A percentile compares a stretch with the other conserved stretches of the same genome.
Conservation (phyloP, 2,329 filamentous ascomycete genomes). For the Aspergillus sp. region DNA sequence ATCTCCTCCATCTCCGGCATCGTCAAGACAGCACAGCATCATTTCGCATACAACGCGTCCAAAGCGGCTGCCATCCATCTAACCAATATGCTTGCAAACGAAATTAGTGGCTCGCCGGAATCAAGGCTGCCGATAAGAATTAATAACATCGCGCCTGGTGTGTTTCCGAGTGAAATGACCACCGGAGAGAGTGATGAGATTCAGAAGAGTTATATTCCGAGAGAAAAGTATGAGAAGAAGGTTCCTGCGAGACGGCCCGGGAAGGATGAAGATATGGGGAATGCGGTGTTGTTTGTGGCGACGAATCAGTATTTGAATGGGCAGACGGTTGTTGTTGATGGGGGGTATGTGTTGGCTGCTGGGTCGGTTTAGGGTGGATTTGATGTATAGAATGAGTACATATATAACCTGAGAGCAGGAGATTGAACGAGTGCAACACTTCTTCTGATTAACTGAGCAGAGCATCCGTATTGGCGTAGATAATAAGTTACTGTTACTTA, state of each 20-base stretch:
- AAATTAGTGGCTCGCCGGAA: conserved; percentile 50
- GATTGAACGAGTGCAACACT: no score
- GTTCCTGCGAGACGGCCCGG: conserved; percentile 57
- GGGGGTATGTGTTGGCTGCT: conserved; percentile 41
- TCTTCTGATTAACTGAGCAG: no score
- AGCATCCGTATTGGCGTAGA: no score
- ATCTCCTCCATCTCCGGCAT: conserved; percentile 69
- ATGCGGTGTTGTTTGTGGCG: conserved; percentile 50
- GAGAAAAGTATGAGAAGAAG: conserved; percentile 54
- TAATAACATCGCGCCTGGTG: conserved; percentile 62
- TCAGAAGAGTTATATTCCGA: conserved; percentile 55
- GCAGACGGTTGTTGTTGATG: conserved; percentile 48
- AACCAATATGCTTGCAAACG: conserved; percentile 63
- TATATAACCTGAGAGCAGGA: not conserved
- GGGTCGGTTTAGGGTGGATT: conserved; percentile 12
- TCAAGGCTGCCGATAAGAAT: conserved; percentile 50
- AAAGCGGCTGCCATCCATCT: conserved; percentile 70
- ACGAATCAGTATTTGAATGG: conserved; percentile 50
- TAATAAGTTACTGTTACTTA: no score
- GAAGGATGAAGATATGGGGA: conserved; percentile 62
- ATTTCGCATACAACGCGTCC: conserved; percentile 69
- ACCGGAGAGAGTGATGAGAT: conserved; percentile 50
- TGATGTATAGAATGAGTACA: no score
- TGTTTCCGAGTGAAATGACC: conserved; percentile 65
- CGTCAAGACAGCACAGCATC: conserved; percentile 64